A percentile compares a stretch with the other conserved stretches of the same genome.
phyloP scores from a whole-genome alignment of 2,329 filamentous ascomycete genomes.

The Orbilia quercus region DNA sequence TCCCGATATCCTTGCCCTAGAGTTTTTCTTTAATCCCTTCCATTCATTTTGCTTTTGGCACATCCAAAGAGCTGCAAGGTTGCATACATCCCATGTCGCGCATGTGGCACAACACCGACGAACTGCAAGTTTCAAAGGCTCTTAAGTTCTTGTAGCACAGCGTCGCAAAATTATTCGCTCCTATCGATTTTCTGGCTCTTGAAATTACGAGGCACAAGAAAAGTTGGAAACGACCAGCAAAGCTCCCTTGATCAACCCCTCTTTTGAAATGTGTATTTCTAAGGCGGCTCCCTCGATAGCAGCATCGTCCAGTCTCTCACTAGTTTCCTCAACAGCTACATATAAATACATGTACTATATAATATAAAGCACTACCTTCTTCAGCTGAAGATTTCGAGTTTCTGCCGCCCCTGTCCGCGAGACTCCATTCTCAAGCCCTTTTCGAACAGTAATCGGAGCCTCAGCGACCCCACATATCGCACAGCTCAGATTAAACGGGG shows the following conservation, averaged over 20 bases:
- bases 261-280: background rate
- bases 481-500: constrained; percentile 17
- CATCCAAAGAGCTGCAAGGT: background rate
- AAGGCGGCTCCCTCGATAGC: background rate
- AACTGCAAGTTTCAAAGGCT: background rate
- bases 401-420: constrained; percentile 12
- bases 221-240: no score
- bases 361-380: background rate
- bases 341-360: no score
- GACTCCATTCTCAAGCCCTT: background rate
- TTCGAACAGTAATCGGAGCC: background rate
- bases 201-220: background rate
- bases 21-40: background rate
- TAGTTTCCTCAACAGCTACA: no score
- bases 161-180: constrained; percentile 1
- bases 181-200: background rate
- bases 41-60: constrained; percentile 3
- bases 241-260: background rate
- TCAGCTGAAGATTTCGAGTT: constrained; percentile 3
- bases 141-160: background rate
- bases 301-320: no score
- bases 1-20: background rate
- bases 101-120: constrained; percentile 20
- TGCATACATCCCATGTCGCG: constrained; percentile 6
- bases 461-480: constrained; percentile 5